Percentiles rank a stretch among this genome's conserved stretches.
These are phyloP conservation scores for Tylopilus vinaceipallidus DNA, from an alignment of 768 basidiomycete species.

Conservation along the genomic window DNA sequence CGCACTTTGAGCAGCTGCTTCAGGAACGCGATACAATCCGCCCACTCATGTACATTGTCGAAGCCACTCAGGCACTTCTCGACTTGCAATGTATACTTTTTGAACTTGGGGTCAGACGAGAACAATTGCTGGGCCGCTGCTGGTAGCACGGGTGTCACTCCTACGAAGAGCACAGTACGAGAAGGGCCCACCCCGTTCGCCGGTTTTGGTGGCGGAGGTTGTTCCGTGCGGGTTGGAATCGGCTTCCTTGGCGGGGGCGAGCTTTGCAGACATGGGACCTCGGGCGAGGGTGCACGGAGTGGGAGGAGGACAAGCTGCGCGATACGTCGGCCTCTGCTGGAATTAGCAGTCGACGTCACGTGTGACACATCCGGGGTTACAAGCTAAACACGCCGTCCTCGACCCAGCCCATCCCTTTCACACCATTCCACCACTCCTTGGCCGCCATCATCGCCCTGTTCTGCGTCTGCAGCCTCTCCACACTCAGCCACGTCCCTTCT, in stretches of 20 bases:
- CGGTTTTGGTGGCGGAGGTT: slow-evolving; percentile 17
- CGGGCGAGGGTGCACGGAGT: too few species aligned
- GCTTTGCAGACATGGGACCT: slow-evolving; percentile 22
- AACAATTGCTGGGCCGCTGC: slow-evolving; percentile 54
- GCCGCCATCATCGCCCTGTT: slow-evolving; percentile 53
- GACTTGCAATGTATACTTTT: slow-evolving; percentile 89
- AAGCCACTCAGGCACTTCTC: slow-evolving; percentile 92
- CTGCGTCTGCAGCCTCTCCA: slow-evolving; percentile 60
- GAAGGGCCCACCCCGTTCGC: slow-evolving; percentile 31
- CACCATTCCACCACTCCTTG: slow-evolving; percentile 81
- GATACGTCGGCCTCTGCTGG: background rate
- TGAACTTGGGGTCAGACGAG: slow-evolving; percentile 86
- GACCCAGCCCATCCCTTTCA: slow-evolving; percentile 34
- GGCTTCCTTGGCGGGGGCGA: slow-evolving; percentile 14
- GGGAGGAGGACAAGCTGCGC: background rate
- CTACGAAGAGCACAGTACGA: background rate
- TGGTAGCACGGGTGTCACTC: slow-evolving; percentile 23
- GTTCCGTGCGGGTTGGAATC: slow-evolving; percentile 14
- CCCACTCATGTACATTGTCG: slow-evolving; percentile 98
- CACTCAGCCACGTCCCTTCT: slow-evolving; percentile 47
- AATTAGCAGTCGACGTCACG: slow-evolving; percentile 19
- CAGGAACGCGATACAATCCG: slow-evolving; percentile 97
- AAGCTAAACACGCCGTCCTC: slow-evolving; percentile 16
- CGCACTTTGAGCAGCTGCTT: slow-evolving; percentile 88
- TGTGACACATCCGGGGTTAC: slow-evolving; percentile 12